Base-by-base conservation (phyloP, 768 basidiomycete species). In the Mycena pura region DNA sequence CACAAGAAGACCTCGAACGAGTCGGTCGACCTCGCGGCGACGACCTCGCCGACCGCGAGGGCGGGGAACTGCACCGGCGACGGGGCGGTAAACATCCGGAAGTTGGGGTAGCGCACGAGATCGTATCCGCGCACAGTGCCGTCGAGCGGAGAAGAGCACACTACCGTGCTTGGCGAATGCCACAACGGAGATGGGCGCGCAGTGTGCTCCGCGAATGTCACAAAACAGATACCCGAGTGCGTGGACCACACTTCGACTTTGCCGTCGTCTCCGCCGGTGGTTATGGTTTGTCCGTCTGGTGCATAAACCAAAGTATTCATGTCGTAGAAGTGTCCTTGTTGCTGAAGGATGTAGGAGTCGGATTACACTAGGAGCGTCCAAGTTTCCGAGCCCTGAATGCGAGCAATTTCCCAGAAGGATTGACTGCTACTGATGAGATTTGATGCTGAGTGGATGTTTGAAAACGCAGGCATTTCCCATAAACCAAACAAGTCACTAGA, bases 171-270 rank as follows among this genome's bases (percentile, higher is more conserved):
- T 96, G 43, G 95, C 92, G 73, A 99, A 99, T 25, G 91, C 84
- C 53, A 99, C 93, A 14, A 87, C 81, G 39, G 92, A 89, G 46
- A 99, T 84, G 11, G 95, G 85, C 2, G 96, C n/a, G n/a, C 91
- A 1, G 88, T 87, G 73, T 99, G 97, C 69, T 99, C 96, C 14
- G 91, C 84, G 76, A 99, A 99, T 0, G 97, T 99, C 67, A 99
- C 92, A 78, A 96, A 96, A 76, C 96, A 99, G 78, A 99, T 99
- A 3, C 96, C 96, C 5, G 91, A 90, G 62, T 87, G 83, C n/a
- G 91, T 88, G 51, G 96, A 97, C 97, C 97, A 99, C 32, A 99
- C 84, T 82, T 99, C 99, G 69, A 99, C 88, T 78, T 99, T 99
- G 48, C 96, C 95, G 68, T 99, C 97, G 72, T 99, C 96, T 14